A percentile compares a stretch with the other conserved stretches of the same genome.
Conservation (phyloP, 2,329 filamentous ascomycete genomes). For the Pseudopithomyces maydicus region DNA sequence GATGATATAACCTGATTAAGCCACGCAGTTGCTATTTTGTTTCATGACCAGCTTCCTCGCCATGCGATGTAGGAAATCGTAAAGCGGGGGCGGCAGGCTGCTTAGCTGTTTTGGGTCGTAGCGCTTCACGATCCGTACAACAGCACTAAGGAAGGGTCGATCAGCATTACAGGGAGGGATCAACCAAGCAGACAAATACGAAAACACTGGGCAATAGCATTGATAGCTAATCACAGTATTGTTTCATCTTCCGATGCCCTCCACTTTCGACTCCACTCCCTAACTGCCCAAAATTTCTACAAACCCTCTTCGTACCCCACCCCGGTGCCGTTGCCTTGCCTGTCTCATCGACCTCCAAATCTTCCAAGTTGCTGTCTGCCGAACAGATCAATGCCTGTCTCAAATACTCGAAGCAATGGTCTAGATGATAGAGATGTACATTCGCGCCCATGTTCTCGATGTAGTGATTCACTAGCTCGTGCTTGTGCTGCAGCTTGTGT, state of each 20-base stretch:
- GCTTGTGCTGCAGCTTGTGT: constrained; percentile 1
- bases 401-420: constrained; percentile 21
- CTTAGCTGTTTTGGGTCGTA: neutral
- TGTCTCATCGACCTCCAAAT: constrained; percentile 6
- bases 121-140: neutral
- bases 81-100: neutral
- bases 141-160: too few relatives aligned
- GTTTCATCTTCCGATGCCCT: neutral
- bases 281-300: constrained; percentile 11
- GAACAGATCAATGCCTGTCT: constrained; percentile 18
- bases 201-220: neutral
- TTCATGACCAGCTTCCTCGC: neutral
- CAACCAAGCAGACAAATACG: neutral
- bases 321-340: constrained; percentile 10
- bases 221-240: neutral
- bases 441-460: constrained; percentile 1
- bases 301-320: constrained; percentile 11
- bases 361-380: constrained; percentile 17
- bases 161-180: too few relatives aligned
- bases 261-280: constrained; percentile 6
- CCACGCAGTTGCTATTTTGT: neutral
- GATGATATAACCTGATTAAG: neutral
- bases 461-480: neutral
- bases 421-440: constrained; percentile 5
- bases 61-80: neutral